Evolutionary conservation across 768 basidiomycete genomes (phyloP), one percentile per base, ranked within the genome.

Genomic region (Coprinellus micaceus): DNA sequence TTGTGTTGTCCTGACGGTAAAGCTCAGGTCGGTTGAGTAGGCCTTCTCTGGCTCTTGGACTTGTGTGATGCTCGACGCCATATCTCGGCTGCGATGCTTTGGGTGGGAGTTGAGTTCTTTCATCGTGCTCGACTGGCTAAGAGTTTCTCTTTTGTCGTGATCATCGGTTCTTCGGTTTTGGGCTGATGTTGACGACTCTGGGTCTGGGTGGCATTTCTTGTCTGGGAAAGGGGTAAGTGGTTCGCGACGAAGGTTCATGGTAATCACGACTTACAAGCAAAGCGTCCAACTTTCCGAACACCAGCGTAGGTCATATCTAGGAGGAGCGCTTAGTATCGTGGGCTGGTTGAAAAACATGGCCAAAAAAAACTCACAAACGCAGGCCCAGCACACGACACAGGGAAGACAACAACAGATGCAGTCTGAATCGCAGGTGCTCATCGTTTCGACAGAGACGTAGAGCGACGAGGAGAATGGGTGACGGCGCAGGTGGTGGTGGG

Each of bases 371-470:
- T 45, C 21, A 57, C 56, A 57, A 21, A 57, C 19, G 19, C 56
- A 51, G 7, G 56, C 56, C 56, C 56, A 57, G 9, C 51, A 40
- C 22, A 43, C 44, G 11, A 57, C 40, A 40, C 56, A 57, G 22
- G 56, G 56, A 15, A 51, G 51, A 22, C 49, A 57, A n/a, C 49
- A 57, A 13, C 49, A 52, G 17, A 57, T 57, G 30, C 56, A 57
- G 21, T 57, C 56, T 11, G 56, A 52, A 22, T 57, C 56, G 24
- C 49, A 52, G 44, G 56, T 45, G 44, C 56, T 57, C 56, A 57
- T 57, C 30, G 13, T 54, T 36, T 36, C 49, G 49, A 33, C 12
- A 17, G 19, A 22, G 33, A 21, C 7, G 30, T 36, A 5, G 29
- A 19, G 13, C 29, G n/a, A 11, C 28, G 49, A 7, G 21, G 15